Conservation (phyloP, 2,329 filamentous ascomycete species). For the Epichloe baconii region DNA sequence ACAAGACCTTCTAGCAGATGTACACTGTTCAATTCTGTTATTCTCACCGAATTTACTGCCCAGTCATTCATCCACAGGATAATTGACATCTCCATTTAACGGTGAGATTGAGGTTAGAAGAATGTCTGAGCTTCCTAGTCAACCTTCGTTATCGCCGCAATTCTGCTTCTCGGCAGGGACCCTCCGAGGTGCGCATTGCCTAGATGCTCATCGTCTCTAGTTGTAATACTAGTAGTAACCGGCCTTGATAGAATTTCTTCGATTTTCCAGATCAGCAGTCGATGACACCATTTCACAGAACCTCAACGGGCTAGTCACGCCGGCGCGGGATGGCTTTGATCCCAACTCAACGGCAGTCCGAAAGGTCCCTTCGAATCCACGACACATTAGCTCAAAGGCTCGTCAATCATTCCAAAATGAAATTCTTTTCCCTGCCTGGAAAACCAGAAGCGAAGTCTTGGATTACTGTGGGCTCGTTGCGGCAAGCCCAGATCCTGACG, state of each 20-base stretch:
- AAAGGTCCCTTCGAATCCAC: constrained; percentile 34
- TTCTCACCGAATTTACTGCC: not conserved
- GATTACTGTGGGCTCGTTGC: constrained; percentile 85
- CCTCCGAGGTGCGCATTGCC: constrained; percentile 44
- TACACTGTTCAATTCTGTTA: not conserved
- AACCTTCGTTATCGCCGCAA: constrained; percentile 51
- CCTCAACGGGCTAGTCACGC: constrained; percentile 77
- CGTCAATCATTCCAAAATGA: constrained; percentile 63
- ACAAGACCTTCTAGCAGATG: not conserved
- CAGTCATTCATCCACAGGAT: not conserved
- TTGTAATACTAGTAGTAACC: not conserved
- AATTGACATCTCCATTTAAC: not conserved
- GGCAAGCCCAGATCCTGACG: constrained; percentile 73
- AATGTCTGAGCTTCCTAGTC: constrained; percentile 32
- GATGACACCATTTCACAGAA: constrained; percentile 92
- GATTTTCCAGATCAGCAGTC: constrained; percentile 67
- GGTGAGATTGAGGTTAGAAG: not conserved
- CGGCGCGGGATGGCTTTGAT: constrained; percentile 60
- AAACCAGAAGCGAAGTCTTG: constrained; percentile 66
- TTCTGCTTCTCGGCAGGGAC: constrained; percentile 64
- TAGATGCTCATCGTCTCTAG: not conserved
- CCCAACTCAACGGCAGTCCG: constrained; percentile 61
- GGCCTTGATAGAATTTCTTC: constrained; percentile 61
- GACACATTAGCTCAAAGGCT: constrained; percentile 44
- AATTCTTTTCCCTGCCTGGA: constrained; percentile 82